Base-by-base conservation (phyloP, 2,329 filamentous ascomycete species). In the Volutella citrinella region DNA sequence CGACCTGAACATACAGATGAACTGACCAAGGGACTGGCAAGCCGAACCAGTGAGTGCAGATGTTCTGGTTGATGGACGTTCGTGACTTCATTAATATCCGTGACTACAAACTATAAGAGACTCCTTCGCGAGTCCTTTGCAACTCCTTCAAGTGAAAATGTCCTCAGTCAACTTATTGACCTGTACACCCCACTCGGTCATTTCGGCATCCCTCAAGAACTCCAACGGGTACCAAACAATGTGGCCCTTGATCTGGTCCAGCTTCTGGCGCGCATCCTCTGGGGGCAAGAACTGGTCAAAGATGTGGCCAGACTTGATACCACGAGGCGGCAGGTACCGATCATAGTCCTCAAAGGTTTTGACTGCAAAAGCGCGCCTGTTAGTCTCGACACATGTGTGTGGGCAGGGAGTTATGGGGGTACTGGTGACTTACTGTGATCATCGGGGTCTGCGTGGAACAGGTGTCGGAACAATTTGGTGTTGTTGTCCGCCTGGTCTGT, bases 201-300 rank as follows among this genome's bases (percentile, higher is more conserved):
- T 94, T 51, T 87, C 75, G 0, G 82, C 88, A 45, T 95, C 81
- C 51, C 77, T 73, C 55, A 97, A 63, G 57, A 95, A 97, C 27
- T 89, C 78, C 52, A 97, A 61, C n/a, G 89, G 89, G 82, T 95
- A 91, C 87, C 87, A 94, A 7, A 97, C 91, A 24, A 97, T 61
- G 66, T 97, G 91, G 0, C 91, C 91, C 64, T 80, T 82, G 48
- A 97, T 79, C 54, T 83, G 73, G 51, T 88, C 81, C 30, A 97
- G 68, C 60, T 91, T 88, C 46, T 73, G 60, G 12, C 86, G 75
- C 7, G 93, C 80, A 35, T 94, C 82, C 16, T 81, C 70, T 0
- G 80, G 76, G 0, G 85, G 83, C 59, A 84, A 74, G 61, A 84
- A 87, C 38, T 78, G 78, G 57, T 94, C 88, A 52, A 86, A 95